phyloP scores from a whole-genome alignment of 2,329 filamentous ascomycete species.

The Pseudogymnoascus sp. region DNA sequence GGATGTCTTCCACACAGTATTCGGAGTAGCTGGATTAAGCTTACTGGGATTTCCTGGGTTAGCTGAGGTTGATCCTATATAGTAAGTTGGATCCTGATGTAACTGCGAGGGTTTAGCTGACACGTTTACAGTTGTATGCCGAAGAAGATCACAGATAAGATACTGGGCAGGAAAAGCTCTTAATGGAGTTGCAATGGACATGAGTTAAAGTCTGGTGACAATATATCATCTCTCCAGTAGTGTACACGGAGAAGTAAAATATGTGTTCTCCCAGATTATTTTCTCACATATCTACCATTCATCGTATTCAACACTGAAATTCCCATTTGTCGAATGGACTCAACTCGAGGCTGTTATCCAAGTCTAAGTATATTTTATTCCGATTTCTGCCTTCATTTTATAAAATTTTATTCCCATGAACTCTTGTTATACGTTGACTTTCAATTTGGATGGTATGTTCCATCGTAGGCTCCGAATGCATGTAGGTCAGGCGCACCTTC shows the following conservation, averaged over 20 bases:
- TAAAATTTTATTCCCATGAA: neutral
- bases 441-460: neutral
- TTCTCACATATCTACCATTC: neutral
- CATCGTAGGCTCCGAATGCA: neutral
- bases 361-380: neutral
- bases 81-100: conserved; percentile 43
- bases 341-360: neutral
- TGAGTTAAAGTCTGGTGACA: neutral
- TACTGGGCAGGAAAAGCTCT: conserved; percentile 36
- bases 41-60: conserved; percentile 70
- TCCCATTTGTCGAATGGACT: neutral
- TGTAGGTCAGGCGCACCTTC: neutral
- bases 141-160: conserved; percentile 52
- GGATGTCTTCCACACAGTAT: conserved; percentile 92
- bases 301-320: neutral
- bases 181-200: neutral
- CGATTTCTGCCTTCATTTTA: neutral
- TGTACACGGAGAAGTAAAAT: conserved; percentile 5
- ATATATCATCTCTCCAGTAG: conserved; percentile 4
- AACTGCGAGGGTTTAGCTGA: conserved; percentile 14
- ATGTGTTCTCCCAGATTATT: neutral
- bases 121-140: conserved; percentile 54
- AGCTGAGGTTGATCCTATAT: conserved; percentile 76
- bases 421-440: neutral
- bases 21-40: conserved; percentile 81